Percentiles rank a stretch among this genome's conserved stretches.
Conservation (phyloP, 306 rosid genomes). For the Arachis stenosperma region DNA sequence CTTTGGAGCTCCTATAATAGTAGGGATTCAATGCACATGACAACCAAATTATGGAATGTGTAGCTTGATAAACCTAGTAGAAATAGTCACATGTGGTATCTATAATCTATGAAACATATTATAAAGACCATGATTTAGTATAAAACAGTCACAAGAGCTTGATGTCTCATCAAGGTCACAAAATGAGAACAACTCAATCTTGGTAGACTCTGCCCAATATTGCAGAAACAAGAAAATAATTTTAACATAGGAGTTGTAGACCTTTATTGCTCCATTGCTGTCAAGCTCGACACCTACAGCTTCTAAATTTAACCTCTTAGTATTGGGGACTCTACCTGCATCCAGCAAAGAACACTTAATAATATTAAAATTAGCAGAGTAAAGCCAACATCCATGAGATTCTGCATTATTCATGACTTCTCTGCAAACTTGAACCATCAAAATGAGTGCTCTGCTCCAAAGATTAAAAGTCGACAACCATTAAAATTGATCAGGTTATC, state of each 20-base stretch:
- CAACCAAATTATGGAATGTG: slow-evolving; percentile 28
- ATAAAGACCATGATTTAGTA: background rate
- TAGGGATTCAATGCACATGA: background rate
- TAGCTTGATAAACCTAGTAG: slow-evolving; percentile 21
- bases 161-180: background rate
- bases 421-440: background rate
- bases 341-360: slow-evolving; percentile 25
- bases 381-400: slow-evolving; percentile 24
- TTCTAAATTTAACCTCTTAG: slow-evolving; percentile 90
- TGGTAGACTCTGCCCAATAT: slow-evolving; percentile 17
- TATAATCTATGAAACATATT: slow-evolving; percentile 4
- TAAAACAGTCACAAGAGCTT: slow-evolving; percentile 5
- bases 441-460: background rate
- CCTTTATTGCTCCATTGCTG: slow-evolving; percentile 77
- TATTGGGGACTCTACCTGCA: slow-evolving; percentile 84
- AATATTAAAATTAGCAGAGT: background rate
- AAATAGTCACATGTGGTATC: slow-evolving; percentile 7
- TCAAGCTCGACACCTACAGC: slow-evolving; percentile 84
- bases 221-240: slow-evolving; percentile 33
- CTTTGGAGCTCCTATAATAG: background rate
- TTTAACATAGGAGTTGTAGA: slow-evolving; percentile 33
- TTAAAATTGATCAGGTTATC: slow-evolving; percentile 5
- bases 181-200: background rate
- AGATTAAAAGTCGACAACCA: slow-evolving; percentile 5
- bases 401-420: slow-evolving; percentile 26